Evolutionary conservation across 2,329 filamentous ascomycete genomes (phyloP).

Genomic region (Daldinia eschscholtzii): DNA sequence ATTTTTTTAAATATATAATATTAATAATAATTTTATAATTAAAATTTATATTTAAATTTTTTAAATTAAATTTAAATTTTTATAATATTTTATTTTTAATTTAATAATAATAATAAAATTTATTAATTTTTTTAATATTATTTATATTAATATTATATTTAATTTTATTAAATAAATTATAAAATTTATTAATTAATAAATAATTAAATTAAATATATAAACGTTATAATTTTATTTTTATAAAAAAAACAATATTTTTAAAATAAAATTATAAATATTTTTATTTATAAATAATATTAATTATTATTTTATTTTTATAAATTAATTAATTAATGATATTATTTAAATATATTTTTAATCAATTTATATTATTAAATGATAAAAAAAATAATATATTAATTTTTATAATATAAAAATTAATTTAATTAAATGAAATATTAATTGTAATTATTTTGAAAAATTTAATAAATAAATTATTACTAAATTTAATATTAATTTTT

Average conservation of each 20-base stretch:
- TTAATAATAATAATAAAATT: too few species aligned
- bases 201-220: background rate
- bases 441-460: background rate
- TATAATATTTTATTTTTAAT: too few species aligned
- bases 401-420: too few species aligned
- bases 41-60: background rate
- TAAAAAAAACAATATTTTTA: background rate
- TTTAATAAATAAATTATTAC: background rate
- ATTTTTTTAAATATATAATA: constrained; percentile 9
- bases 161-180: constrained; percentile 4
- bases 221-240: background rate
- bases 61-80: too few species aligned
- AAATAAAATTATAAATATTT: too few species aligned
- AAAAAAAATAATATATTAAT: too few species aligned
- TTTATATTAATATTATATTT: constrained; percentile 2
- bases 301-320: background rate
- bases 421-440: background rate
- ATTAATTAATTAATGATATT: too few species aligned
- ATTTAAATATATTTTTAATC: too few species aligned
- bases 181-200: background rate
- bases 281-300: background rate
- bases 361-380: too few species aligned
- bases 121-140: too few species aligned
- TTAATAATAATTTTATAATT: constrained; percentile 10
- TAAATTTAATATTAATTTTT: too few species aligned